Evolutionary conservation across 179 eudicot genomes (phyloP).

Genomic region (Heliamphora pulchella): DNA sequence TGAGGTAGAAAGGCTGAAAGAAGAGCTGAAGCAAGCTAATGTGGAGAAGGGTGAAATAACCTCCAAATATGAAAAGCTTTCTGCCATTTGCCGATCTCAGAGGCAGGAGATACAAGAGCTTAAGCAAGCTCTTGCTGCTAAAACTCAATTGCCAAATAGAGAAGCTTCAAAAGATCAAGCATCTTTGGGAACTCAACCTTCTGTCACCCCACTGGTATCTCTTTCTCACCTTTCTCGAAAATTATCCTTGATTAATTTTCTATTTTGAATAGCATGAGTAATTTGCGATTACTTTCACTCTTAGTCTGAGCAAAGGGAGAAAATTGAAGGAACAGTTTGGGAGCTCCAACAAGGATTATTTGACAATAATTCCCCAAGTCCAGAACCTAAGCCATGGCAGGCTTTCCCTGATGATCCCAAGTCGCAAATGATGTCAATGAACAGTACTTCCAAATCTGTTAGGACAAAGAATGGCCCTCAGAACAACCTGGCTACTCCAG

Average conservation of each 20-base stretch:
- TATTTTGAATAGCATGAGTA: background rate
- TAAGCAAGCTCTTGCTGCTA: conserved; percentile 65
- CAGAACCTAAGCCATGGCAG: conserved; percentile 61
- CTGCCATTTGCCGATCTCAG: conserved; percentile 87
- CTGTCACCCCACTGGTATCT: conserved; percentile 46
- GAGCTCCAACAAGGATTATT: conserved; percentile 59
- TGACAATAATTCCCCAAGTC: conserved; percentile 32
- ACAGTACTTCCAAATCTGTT: conserved; percentile 46
- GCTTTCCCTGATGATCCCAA: conserved; percentile 52
- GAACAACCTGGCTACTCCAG: conserved; percentile 35
- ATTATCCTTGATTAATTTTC: background rate
- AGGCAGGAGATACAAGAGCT: conserved; percentile 91
- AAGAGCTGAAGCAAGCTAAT: conserved; percentile 64
- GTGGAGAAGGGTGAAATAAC: conserved; percentile 70
- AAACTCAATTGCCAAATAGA: conserved; percentile 51
- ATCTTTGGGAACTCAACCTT: conserved; percentile 33
- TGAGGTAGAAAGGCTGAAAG: conserved; percentile 69
- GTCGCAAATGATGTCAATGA: conserved; percentile 25
- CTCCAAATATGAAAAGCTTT: conserved; percentile 82
- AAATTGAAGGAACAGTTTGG: conserved; percentile 48
- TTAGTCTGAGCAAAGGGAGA: conserved; percentile 34
- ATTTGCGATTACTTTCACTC: background rate
- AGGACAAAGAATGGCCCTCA: conserved; percentile 61
- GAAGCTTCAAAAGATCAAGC: conserved; percentile 33
- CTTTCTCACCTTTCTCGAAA: background rate